A percentile compares a stretch with the other conserved stretches of the same genome.
These are phyloP conservation scores for Candida ortonii DNA, from an alignment of 805 yeast species.

Conservation along the genomic window DNA sequence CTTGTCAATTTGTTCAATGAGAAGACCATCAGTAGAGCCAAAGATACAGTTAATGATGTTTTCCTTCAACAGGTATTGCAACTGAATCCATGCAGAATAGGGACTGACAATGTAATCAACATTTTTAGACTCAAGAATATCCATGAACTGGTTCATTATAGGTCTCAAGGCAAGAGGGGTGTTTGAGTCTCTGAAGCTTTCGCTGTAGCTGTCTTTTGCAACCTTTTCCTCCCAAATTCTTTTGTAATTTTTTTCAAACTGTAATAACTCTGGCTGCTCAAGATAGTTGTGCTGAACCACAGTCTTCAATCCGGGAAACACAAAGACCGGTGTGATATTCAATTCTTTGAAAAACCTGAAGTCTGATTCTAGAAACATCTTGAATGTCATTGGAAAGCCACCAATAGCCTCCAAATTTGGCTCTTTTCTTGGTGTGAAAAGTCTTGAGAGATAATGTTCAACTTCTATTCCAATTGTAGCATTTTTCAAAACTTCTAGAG, in stretches of 20 bases:
- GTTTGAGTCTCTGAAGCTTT: constrained; percentile 51
- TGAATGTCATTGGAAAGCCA: constrained; percentile 69
- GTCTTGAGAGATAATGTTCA: constrained; percentile 67
- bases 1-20: constrained; percentile 58
- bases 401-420: constrained; percentile 74
- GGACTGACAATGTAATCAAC: constrained; percentile 79
- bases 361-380: constrained; percentile 56
- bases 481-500: constrained; percentile 62
- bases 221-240: constrained; percentile 44
- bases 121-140: constrained; percentile 50
- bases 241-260: constrained; percentile 42
- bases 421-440: constrained; percentile 62
- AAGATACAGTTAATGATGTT: constrained; percentile 68
- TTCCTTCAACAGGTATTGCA: constrained; percentile 62
- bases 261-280: constrained; percentile 27
- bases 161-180: constrained; percentile 50
- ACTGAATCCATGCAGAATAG: constrained; percentile 73
- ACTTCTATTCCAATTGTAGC: constrained; percentile 82
- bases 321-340: constrained; percentile 74
- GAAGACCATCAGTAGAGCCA: constrained; percentile 78
- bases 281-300: constrained; percentile 29
- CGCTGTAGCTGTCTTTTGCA: constrained; percentile 31
- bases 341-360: constrained; percentile 55
- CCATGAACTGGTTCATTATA: constrained; percentile 53
- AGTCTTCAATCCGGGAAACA: constrained; percentile 65